Percentiles rank a stretch among this genome's conserved stretches.
These are phyloP conservation scores for Gillenia trifoliata DNA, from an alignment of 306 rosid species.

Conservation along the genomic window DNA sequence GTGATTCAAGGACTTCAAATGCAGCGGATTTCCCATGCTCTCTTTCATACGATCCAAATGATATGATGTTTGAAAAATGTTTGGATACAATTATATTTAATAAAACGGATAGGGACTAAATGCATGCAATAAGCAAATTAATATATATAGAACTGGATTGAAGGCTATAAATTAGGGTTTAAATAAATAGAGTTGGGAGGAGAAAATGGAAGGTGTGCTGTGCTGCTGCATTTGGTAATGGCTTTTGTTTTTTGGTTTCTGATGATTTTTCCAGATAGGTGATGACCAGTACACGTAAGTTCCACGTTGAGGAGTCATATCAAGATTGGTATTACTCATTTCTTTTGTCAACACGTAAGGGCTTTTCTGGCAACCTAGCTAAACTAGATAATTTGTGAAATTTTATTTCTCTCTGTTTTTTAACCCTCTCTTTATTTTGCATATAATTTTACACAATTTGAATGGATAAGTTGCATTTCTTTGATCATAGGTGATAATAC, in stretches of 20 bases:
- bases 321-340: constrained; percentile 2
- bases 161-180: not conserved
- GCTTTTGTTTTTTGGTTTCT: too few relatives aligned
- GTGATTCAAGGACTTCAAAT: constrained; percentile 71
- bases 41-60: not conserved
- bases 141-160: not conserved
- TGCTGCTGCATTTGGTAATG: not conserved
- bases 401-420: too few relatives aligned
- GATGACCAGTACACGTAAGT: constrained; percentile 11
- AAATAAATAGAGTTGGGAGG: not conserved
- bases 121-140: not conserved
- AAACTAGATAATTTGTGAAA: too few relatives aligned
- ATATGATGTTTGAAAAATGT: not conserved
- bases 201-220: not conserved
- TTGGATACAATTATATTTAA: too few relatives aligned
- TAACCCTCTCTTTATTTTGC: too few relatives aligned
- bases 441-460: too few relatives aligned
- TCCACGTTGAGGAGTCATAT: constrained; percentile 19
- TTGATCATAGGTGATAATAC: too few relatives aligned
- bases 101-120: too few relatives aligned
- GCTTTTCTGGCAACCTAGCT: not conserved
- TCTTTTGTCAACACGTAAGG: not conserved
- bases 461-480: too few relatives aligned
- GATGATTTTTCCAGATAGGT: too few relatives aligned
- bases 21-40: constrained; percentile 48